phyloP scores from a whole-genome alignment of 2,329 filamentous ascomycete species.

The Cordyceps javanica region DNA sequence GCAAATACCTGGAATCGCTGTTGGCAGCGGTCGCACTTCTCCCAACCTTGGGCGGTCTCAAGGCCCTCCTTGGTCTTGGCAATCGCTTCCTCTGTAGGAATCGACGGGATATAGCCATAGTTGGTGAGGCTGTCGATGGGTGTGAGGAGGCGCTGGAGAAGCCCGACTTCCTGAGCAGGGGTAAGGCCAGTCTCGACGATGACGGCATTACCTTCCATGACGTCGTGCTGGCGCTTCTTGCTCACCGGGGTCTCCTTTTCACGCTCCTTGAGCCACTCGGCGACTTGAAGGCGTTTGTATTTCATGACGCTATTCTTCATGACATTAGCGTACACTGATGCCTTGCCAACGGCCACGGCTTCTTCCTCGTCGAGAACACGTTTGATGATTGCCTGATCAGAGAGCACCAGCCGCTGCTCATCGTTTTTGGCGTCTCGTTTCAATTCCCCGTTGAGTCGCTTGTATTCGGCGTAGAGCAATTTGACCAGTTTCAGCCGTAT shows the following conservation, averaged over 20 bases:
- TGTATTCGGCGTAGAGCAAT: constrained; percentile 58
- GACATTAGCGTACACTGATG: constrained; percentile 71
- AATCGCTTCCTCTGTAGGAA: constrained; percentile 63
- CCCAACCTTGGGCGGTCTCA: constrained; percentile 66
- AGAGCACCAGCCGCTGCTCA: constrained; percentile 46
- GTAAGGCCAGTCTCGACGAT: constrained; percentile 65
- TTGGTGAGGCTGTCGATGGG: constrained; percentile 56
- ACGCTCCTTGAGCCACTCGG: constrained; percentile 65
- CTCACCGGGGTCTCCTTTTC: constrained; percentile 32
- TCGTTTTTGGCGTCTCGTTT: constrained; percentile 42
- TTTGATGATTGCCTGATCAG: constrained; percentile 61
- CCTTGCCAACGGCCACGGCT: constrained; percentile 59
- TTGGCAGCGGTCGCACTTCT: constrained; percentile 81
- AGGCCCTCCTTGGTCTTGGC: constrained; percentile 59
- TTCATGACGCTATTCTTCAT: constrained; percentile 75
- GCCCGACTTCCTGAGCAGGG: constrained; percentile 57
- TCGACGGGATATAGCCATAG: constrained; percentile 67
- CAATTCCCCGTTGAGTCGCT: constrained; percentile 60
- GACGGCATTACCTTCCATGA: constrained; percentile 33
- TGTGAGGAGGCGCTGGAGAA: constrained; percentile 58
- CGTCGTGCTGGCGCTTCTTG: constrained; percentile 26
- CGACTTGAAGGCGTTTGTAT: constrained; percentile 67
- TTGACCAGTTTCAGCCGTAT: constrained; percentile 53
- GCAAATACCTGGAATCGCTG: constrained; percentile 90
- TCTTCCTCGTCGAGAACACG: constrained; percentile 74